Percentiles rank a stretch among this genome's conserved stretches.
Conservation (phyloP, 441 rosid species). For the Rhodomyrtus psidioides region DNA sequence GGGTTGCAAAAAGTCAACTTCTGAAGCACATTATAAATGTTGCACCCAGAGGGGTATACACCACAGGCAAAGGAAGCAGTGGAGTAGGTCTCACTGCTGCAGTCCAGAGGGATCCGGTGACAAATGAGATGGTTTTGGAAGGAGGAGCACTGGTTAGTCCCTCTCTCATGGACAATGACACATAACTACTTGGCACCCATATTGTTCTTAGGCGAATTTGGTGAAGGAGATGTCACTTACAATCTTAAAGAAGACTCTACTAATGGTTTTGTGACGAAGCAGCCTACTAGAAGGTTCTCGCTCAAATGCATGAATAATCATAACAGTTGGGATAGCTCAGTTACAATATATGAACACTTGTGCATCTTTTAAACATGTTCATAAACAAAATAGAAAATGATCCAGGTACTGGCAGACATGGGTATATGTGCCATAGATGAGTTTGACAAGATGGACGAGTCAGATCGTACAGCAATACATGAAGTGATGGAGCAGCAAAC, state of each 20-base stretch:
- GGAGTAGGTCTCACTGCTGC: constrained; percentile 99
- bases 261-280: not conserved
- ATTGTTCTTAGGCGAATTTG: not conserved
- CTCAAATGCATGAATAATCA: not conserved
- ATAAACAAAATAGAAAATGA: not conserved
- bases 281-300: not conserved
- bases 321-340: not conserved
- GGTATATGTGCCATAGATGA: constrained; percentile 99
- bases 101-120: constrained; percentile 92
- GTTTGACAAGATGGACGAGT: constrained; percentile 99
- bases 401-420: constrained; percentile 99
- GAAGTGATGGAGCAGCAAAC: constrained; percentile 99
- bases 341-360: not conserved
- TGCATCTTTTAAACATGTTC: not conserved
- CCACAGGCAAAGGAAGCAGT: constrained; percentile 99
- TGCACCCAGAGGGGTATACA: constrained; percentile 96
- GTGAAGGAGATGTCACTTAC: not conserved
- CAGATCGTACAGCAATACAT: constrained; percentile 98
- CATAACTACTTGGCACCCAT: not conserved
- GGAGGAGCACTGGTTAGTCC: constrained; percentile 96
- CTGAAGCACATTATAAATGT: constrained; percentile 98
- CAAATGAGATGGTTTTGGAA: constrained; percentile 99
- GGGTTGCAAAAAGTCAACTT: constrained; percentile 99
- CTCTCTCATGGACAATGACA: not conserved
- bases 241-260: not conserved